Conservation (phyloP, 2,329 filamentous ascomycete genomes). For the Pyrenophora graminea region DNA sequence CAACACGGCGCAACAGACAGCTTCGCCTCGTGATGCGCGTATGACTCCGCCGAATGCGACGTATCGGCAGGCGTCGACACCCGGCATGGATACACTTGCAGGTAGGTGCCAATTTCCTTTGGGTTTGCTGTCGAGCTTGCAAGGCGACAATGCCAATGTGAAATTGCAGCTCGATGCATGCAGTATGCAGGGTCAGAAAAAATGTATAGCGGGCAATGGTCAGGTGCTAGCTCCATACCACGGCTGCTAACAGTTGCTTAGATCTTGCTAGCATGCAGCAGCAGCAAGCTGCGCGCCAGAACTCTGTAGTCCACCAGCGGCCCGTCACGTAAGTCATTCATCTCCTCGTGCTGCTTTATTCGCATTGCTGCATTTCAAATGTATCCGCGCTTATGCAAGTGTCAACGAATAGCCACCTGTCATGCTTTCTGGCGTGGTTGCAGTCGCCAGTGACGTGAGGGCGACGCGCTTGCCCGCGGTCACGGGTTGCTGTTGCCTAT, state of each 20-base stretch:
- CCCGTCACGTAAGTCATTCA: slow-evolving; percentile 42
- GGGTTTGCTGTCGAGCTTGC: not conserved
- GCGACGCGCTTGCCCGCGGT: slow-evolving; percentile 18
- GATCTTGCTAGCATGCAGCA: slow-evolving; percentile 56
- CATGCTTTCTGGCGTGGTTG: not conserved
- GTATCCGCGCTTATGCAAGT: not conserved
- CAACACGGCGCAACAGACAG: slow-evolving; percentile 36
- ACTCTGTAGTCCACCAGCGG: slow-evolving; percentile 36
- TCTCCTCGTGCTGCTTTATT: not conserved
- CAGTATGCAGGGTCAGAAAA: slow-evolving; percentile 2
- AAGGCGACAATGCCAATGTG: not conserved
- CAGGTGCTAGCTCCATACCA: not conserved
- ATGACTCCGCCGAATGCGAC: slow-evolving; percentile 41
- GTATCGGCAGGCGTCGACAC: slow-evolving; percentile 50
- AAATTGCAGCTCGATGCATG: not conserved
- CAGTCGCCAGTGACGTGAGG: slow-evolving; percentile 7
- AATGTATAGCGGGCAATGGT: not conserved
- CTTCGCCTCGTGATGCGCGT: slow-evolving; percentile 39
- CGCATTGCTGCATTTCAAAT: not conserved
- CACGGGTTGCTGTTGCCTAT: slow-evolving; percentile 29
- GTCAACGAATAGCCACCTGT: not conserved
- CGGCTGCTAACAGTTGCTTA: slow-evolving; percentile 22
- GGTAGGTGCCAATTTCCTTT: slow-evolving; percentile 41
- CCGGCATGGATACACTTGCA: slow-evolving; percentile 55
- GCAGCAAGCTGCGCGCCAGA: slow-evolving; percentile 49